Conservation (phyloP, 106 monocot genomes). For the Dendrobium huoshanense region DNA sequence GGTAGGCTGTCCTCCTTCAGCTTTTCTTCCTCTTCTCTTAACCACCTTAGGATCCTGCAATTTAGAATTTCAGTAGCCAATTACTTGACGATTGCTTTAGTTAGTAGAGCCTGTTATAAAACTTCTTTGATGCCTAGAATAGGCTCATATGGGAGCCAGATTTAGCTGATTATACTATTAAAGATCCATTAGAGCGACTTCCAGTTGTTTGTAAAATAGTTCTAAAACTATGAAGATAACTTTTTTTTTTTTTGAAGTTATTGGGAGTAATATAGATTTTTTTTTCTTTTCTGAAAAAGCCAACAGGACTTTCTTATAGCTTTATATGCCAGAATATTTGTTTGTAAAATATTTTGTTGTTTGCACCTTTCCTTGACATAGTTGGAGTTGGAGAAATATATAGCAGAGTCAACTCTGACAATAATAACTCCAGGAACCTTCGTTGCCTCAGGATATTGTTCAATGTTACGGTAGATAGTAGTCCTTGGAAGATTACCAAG, state of each 20-base stretch:
- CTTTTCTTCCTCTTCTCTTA: constrained; percentile 49
- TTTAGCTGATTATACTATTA: too few species aligned
- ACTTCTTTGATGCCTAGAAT: too few species aligned
- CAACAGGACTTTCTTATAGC: too few species aligned
- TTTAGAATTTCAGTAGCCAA: background rate
- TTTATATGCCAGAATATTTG: too few species aligned
- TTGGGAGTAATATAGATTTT: too few species aligned
- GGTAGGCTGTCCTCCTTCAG: constrained; percentile 17
- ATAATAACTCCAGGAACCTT: constrained; percentile 42
- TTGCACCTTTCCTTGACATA: constrained; percentile 42
- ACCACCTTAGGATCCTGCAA: constrained; percentile 54
- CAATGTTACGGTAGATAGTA: constrained; percentile 30
- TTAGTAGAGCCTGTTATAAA: background rate
- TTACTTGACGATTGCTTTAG: background rate
- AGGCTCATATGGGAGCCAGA: too few species aligned
- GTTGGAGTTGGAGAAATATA: constrained; percentile 50
- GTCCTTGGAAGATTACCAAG: constrained; percentile 46
- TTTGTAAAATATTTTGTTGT: too few species aligned
- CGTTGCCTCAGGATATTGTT: constrained; percentile 45
- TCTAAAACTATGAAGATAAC: too few species aligned
- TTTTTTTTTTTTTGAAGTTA: too few species aligned
- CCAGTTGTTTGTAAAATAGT: too few species aligned
- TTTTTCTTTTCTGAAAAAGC: too few species aligned
- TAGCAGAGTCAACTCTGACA: constrained; percentile 46
- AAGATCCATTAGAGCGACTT: too few species aligned